A percentile compares a stretch with the other conserved stretches of the same genome.
These are phyloP conservation scores for Megacollybia marginata DNA, from an alignment of 768 basidiomycete genomes.

Conservation along the genomic window DNA sequence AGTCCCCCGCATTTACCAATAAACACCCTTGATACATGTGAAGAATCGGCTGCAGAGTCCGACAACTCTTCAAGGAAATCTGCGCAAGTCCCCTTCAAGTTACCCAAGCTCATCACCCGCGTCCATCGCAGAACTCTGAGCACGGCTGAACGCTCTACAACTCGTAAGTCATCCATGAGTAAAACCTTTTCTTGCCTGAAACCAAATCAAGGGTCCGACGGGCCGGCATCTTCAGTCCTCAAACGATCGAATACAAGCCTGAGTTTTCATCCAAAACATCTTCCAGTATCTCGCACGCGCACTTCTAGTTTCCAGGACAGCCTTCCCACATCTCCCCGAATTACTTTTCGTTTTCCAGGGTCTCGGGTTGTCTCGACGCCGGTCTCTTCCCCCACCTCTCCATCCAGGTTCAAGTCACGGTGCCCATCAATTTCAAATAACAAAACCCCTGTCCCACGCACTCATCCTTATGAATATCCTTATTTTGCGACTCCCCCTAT, in stretches of 20 bases:
- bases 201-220: too few relatives aligned
- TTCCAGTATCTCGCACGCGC: too few relatives aligned
- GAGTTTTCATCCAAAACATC: too few relatives aligned
- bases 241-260: too few relatives aligned
- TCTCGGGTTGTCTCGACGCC: not conserved
- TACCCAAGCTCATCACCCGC: not conserved
- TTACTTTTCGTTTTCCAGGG: not conserved
- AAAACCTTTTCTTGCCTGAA: too few relatives aligned
- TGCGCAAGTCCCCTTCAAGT: not conserved
- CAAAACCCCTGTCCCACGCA: conserved; percentile 14
- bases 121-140: not conserved
- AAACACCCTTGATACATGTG: conserved; percentile 7
- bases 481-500: conserved; percentile 22
- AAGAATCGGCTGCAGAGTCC: conserved; percentile 9
- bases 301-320: not conserved
- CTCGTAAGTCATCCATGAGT: not conserved
- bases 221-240: too few relatives aligned
- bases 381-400: not conserved
- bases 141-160: not conserved
- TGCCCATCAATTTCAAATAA: conserved; percentile 14
- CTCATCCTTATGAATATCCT: conserved; percentile 29
- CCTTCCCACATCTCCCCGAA: not conserved
- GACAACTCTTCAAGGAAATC: conserved; percentile 4
- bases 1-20: conserved; percentile 2
- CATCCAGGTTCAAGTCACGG: conserved; percentile 6